These are phyloP conservation scores for Calonectria hongkongensis DNA, from an alignment of 2,329 filamentous ascomycete genomes.

Conservation along the genomic window DNA sequence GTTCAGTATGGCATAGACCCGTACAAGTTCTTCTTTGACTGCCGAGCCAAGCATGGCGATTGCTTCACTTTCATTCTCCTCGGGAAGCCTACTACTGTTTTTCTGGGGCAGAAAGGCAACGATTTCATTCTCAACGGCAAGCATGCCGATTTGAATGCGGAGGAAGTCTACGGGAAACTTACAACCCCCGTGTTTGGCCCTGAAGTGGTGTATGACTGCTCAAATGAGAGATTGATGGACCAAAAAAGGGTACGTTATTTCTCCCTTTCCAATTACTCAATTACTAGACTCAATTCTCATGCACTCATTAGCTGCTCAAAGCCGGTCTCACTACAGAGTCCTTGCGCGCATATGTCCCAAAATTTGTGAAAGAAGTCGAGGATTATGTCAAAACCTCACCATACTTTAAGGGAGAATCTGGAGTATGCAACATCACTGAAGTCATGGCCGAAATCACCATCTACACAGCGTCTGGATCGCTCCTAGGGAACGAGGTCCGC, in stretches of 20 bases:
- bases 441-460: slow-evolving; percentile 91
- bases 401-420: slow-evolving; percentile 79
- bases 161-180: slow-evolving; percentile 90
- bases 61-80: slow-evolving; percentile 92
- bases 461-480: slow-evolving; percentile 89
- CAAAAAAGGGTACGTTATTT: slow-evolving; percentile 86
- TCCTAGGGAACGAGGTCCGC: slow-evolving; percentile 89
- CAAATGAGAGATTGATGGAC: slow-evolving; percentile 93
- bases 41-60: slow-evolving; percentile 88
- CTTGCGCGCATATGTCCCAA: slow-evolving; percentile 82
- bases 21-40: slow-evolving; percentile 86
- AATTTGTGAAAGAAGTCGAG: slow-evolving; percentile 84
- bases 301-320: slow-evolving; percentile 79
- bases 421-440: slow-evolving; percentile 81
- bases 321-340: slow-evolving; percentile 84
- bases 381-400: slow-evolving; percentile 81
- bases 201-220: slow-evolving; percentile 92
- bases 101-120: slow-evolving; percentile 86
- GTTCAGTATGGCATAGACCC: slow-evolving; percentile 96
- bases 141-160: slow-evolving; percentile 89
- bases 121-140: slow-evolving; percentile 95
- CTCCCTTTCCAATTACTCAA: not conserved
- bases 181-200: slow-evolving; percentile 84
- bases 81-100: slow-evolving; percentile 91
- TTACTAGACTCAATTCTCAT: not conserved